Percentiles rank a stretch among this genome's conserved stretches.
These are phyloP conservation scores for Litsea cubeba DNA, from an alignment of 164 flowering plant species.

Conservation along the genomic window DNA sequence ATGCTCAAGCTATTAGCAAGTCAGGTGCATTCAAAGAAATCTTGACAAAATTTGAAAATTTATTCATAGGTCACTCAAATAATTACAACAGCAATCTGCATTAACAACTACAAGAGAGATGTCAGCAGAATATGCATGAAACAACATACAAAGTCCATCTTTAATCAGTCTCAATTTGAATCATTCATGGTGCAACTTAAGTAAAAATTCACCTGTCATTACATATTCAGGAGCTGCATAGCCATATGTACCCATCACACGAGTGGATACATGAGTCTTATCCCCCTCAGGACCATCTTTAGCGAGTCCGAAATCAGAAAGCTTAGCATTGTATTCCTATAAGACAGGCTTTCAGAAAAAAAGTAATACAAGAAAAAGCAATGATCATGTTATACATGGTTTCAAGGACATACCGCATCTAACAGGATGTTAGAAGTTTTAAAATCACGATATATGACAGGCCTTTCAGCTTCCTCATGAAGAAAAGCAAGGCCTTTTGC, in stretches of 20 bases:
- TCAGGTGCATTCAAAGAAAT: no score
- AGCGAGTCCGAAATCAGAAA: constrained; percentile 82
- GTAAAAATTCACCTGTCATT: constrained; percentile 51
- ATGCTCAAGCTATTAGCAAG: no score
- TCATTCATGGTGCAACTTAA: no score
- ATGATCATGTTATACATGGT: not conserved
- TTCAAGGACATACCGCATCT: constrained; percentile 31
- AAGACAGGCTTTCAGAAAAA: constrained; percentile 6
- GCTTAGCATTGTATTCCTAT: constrained; percentile 77
- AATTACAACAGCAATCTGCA: no score
- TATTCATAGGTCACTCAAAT: no score
- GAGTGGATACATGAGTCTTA: constrained; percentile 77
- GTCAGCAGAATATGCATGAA: no score
- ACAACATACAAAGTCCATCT: no score
- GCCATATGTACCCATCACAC: constrained; percentile 85
- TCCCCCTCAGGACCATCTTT: constrained; percentile 87
- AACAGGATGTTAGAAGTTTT: constrained; percentile 38
- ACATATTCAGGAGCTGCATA: constrained; percentile 85
- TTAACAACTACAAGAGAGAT: no score
- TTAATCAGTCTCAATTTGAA: constrained; percentile 2
- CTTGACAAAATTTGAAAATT: no score
- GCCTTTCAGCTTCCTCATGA: constrained; percentile 44
- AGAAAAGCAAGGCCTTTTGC: constrained; percentile 41
- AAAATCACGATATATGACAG: constrained; percentile 38
- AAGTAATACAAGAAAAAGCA: not conserved